Evolutionary conservation across 1,139 yeast species (phyloP), one percentile per base, ranked within the genome.

Genomic region (Sugiyamaella paludigena): DNA sequence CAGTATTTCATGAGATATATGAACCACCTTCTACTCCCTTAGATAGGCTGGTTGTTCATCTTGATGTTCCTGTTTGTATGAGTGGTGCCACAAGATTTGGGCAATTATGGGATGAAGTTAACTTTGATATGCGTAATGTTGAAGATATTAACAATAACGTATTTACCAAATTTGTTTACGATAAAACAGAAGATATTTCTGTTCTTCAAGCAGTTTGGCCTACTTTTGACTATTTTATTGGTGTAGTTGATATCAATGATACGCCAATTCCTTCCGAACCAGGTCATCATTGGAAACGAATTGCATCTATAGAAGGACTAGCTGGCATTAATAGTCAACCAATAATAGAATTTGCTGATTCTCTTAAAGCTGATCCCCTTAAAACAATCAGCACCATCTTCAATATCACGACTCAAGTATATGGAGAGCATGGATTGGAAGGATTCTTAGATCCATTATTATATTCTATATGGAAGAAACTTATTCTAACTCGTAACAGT

Each of bases 31-130:
- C n/a, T 16, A 9, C 35, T 47, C 15, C 47, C 39, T 32, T 36
- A 36, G 29, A 43, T n/a, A 56, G 57, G 10, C 39, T 58, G 5
- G 54, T 56, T 2, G 80, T 88, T 5, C 96, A 89, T 64, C 69
- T 88, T 70, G 95, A 87, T 60, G 83, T 83, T 1, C 81, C 87
- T 0, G 77, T 94, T 1, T 87, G 96, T 63, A 88, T 88, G 95
- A 80, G 91, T 1, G 98, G 98, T 7, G 84, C 83, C 6, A 79
- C 89, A 3, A 72, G 81, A 49, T 91, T 91, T 66, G 84, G 84
- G 1, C 83, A 87, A 61, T 58, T 81, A 11, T 74, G 75, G 51
- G 63, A 61, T 30, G 28, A 38, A 7, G 32, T 37, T 19, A 36
- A 31, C 15, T 43, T 36, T 26, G 29, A 27, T 7, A 47, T 49